phyloP scores from a whole-genome alignment of 2,329 filamentous ascomycete species.

The Dothistroma pini region DNA sequence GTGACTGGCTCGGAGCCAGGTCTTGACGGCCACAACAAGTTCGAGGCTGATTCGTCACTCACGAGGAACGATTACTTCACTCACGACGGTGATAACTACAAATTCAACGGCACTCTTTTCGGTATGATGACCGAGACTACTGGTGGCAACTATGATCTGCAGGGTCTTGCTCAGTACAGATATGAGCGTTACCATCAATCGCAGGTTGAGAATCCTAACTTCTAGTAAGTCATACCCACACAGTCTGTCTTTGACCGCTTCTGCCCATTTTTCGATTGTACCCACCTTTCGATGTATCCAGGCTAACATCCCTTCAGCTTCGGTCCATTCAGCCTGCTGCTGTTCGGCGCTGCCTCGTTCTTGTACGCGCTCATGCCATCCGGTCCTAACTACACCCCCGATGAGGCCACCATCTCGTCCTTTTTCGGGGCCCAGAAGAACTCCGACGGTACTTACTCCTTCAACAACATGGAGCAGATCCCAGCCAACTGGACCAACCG shows the following conservation, averaged over 20 bases:
- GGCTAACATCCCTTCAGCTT: conserved; percentile 22
- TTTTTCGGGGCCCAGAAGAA: conserved; percentile 44
- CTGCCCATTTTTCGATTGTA: neutral
- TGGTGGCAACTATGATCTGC: conserved; percentile 36
- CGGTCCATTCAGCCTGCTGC: conserved; percentile 37
- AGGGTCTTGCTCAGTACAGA: conserved; percentile 30
- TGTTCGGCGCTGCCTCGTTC: conserved; percentile 42
- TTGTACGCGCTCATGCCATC: conserved; percentile 41
- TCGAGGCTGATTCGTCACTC: conserved; percentile 41
- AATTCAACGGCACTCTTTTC: conserved; percentile 43
- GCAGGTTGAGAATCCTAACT: conserved; percentile 37
- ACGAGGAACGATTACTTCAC: conserved; percentile 43
- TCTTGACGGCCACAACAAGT: conserved; percentile 44
- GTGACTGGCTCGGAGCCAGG: conserved; percentile 41
- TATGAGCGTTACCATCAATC: conserved; percentile 40
- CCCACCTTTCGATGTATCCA: neutral
- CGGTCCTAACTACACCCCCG: conserved; percentile 28
- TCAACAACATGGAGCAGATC: conserved; percentile 37
- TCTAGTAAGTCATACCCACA: conserved; percentile 26
- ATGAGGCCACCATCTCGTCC: conserved; percentile 33
- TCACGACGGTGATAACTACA: conserved; percentile 32
- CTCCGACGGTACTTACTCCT: conserved; percentile 38
- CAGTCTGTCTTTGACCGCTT: too few species aligned
- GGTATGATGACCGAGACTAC: conserved; percentile 36
- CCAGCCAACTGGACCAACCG: conserved; percentile 38